phyloP scores from a whole-genome alignment of 2,329 filamentous ascomycete genomes.

The Aspergillus eucalypticola region DNA sequence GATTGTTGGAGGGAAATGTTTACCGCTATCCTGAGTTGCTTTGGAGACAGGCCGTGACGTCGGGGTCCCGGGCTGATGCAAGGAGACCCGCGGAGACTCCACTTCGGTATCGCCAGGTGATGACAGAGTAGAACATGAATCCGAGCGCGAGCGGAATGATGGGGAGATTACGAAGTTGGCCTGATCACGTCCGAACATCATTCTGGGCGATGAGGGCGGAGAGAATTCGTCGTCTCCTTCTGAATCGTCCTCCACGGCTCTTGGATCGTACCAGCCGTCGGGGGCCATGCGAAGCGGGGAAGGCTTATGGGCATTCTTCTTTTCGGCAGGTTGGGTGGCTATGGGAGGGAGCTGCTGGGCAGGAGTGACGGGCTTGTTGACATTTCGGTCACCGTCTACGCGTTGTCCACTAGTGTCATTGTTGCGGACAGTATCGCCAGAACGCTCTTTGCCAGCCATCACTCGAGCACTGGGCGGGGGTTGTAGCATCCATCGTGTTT shows the following conservation, averaged over 20 bases:
- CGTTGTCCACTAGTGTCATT: constrained; percentile 21
- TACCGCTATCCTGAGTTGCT: constrained; percentile 33
- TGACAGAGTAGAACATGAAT: constrained; percentile 34
- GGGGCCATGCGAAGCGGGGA: constrained; percentile 1
- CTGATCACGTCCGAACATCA: constrained; percentile 22
- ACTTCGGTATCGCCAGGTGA: constrained; percentile 28
- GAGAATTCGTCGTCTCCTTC: constrained; percentile 10
- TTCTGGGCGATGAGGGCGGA: constrained; percentile 21
- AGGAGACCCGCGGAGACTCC: constrained; percentile 28
- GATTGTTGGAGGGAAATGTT: constrained; percentile 31
- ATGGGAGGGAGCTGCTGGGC: constrained; percentile 17
- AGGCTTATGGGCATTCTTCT: neutral
- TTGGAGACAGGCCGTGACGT: constrained; percentile 41
- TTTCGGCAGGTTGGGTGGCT: constrained; percentile 8
- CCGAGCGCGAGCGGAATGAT: constrained; percentile 30
- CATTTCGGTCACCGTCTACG: constrained; percentile 14
- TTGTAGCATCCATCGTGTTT: constrained; percentile 87
- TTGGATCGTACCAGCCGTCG: constrained; percentile 6
- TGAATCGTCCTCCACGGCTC: neutral
- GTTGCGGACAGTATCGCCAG: constrained; percentile 23
- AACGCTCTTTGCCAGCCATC: constrained; percentile 77
- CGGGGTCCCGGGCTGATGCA: constrained; percentile 39
- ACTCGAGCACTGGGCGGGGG: constrained; percentile 85
- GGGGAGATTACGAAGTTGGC: constrained; percentile 24
- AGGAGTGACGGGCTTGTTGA: constrained; percentile 1